These are phyloP conservation scores for Fremontodendron californicum DNA, from an alignment of 345 rosid genomes.

Conservation along the genomic window DNA sequence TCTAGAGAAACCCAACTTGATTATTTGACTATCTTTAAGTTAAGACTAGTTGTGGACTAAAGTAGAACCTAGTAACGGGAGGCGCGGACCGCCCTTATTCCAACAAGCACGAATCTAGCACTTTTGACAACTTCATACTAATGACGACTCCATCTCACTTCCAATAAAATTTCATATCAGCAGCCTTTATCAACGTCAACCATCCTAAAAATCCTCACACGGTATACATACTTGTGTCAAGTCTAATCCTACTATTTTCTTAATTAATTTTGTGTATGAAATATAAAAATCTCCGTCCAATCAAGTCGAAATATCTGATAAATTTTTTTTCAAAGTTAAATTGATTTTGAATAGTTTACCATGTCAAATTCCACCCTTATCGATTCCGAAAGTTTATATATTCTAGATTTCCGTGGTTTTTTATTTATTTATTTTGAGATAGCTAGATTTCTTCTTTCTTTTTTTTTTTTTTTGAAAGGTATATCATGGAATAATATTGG, in stretches of 20 bases:
- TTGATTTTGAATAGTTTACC: not conserved
- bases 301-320: not conserved
- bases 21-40: too few relatives aligned
- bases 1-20: too few relatives aligned
- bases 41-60: too few relatives aligned
- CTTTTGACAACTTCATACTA: too few relatives aligned
- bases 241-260: not conserved
- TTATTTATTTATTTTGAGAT: not conserved
- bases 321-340: not conserved
- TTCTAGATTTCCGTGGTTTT: not conserved
- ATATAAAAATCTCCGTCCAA: not conserved
- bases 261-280: not conserved
- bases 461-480: too few relatives aligned
- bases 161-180: too few relatives aligned
- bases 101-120: too few relatives aligned
- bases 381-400: not conserved
- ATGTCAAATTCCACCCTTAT: not conserved
- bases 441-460: not conserved
- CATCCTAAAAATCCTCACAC: too few relatives aligned
- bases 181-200: too few relatives aligned
- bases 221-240: not conserved
- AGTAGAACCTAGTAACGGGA: too few relatives aligned
- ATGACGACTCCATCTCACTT: too few relatives aligned
- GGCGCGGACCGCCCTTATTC: too few relatives aligned
- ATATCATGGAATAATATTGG: not conserved